A percentile compares a stretch with the other conserved stretches of the same genome.
These are phyloP conservation scores for Aspergillus niger DNA, from an alignment of 2,329 filamentous ascomycete species.

Conservation along the genomic window DNA sequence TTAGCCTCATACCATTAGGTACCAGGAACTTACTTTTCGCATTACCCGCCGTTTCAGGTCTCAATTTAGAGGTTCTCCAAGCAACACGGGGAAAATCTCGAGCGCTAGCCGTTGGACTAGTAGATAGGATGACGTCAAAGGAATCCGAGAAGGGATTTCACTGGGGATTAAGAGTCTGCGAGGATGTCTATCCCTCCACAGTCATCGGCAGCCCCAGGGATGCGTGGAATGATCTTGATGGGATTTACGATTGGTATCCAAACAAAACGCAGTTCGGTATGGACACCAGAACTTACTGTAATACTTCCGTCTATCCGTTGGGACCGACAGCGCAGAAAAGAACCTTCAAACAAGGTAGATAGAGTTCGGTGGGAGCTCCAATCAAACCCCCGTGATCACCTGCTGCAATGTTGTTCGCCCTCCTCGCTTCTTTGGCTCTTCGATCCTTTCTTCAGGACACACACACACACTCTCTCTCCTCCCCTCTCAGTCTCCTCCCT, in stretches of 20 bases:
- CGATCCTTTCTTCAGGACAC: conserved; percentile 10
- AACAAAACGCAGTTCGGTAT: not conserved
- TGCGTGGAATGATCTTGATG: not conserved
- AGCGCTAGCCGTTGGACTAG: conserved; percentile 8
- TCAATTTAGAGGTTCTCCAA: not conserved
- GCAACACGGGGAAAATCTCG: not conserved
- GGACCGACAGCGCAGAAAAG: not conserved
- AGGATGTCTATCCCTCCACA: not conserved
- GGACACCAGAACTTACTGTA: not conserved
- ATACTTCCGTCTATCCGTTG: not conserved
- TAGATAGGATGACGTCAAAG: conserved; percentile 17
- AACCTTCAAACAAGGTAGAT: not conserved
- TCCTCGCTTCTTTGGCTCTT: conserved; percentile 18
- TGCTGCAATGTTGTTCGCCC: conserved; percentile 14
- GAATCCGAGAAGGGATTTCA: conserved; percentile 1
- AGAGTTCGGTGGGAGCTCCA: conserved; percentile 9
- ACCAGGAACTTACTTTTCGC: conserved; percentile 7
- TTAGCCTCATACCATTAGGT: conserved; percentile 7
- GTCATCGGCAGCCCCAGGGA: not conserved
- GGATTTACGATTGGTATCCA: not conserved
- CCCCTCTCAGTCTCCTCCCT: too few species aligned
- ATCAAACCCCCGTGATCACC: conserved; percentile 12
- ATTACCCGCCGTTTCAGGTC: conserved; percentile 9
- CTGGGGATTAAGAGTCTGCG: not conserved
- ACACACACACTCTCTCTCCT: not conserved